These are phyloP conservation scores for Boletellus deceptivus DNA, from an alignment of 1,284 basidiomycete species.

Conservation along the genomic window DNA sequence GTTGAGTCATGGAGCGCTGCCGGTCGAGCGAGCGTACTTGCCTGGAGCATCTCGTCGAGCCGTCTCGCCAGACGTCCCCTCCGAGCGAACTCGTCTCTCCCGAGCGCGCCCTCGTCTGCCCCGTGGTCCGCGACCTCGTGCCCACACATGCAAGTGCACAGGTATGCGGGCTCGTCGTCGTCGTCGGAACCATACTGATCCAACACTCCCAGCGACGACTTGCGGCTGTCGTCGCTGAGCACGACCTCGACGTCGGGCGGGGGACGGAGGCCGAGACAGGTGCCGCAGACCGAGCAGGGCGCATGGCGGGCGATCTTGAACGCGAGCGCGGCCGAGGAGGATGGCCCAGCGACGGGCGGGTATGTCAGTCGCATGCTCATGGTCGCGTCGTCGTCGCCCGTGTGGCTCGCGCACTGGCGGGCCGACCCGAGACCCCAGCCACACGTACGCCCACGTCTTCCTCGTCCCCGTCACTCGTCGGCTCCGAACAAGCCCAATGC, in stretches of 20 bases:
- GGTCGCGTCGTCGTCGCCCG: slow-evolving; percentile 2
- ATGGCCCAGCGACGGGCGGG: slow-evolving; percentile 49
- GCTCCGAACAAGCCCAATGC: too few relatives aligned
- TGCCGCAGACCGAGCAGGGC: slow-evolving; percentile 56
- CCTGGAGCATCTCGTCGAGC: slow-evolving; percentile 84
- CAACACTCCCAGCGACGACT: slow-evolving; percentile 50
- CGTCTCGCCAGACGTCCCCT: slow-evolving; percentile 77
- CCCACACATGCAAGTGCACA: slow-evolving; percentile 71
- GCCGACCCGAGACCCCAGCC: slow-evolving; percentile 13
- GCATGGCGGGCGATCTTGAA: slow-evolving; percentile 78
- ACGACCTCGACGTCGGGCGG: slow-evolving; percentile 54
- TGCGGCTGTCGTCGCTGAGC: slow-evolving; percentile 48
- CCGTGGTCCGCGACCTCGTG: slow-evolving; percentile 71
- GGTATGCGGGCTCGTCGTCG: slow-evolving; percentile 53
- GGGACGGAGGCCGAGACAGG: slow-evolving; percentile 69
- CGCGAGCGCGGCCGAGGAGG: slow-evolving; percentile 49
- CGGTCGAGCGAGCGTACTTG: slow-evolving; percentile 35
- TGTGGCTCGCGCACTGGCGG: neutral
- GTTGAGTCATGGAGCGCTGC: slow-evolving; percentile 10
- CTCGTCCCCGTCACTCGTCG: too few relatives aligned
- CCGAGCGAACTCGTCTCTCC: slow-evolving; percentile 62
- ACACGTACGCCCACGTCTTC: neutral
- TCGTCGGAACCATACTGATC: slow-evolving; percentile 68
- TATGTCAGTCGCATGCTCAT: slow-evolving; percentile 57
- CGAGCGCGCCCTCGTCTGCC: slow-evolving; percentile 58